Base-by-base conservation (phyloP, 768 basidiomycete species). In the Leccinellum luteum region DNA sequence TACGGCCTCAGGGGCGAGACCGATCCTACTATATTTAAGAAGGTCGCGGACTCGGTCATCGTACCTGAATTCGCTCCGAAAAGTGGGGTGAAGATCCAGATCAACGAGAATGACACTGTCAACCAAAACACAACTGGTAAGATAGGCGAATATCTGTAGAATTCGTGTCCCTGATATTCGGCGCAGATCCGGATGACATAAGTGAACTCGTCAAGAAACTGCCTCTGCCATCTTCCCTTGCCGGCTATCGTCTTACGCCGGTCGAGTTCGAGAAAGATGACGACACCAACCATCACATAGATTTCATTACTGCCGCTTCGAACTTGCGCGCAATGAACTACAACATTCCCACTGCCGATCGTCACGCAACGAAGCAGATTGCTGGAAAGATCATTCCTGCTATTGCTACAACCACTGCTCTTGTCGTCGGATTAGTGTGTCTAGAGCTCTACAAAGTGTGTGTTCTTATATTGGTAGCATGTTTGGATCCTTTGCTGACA, bases 201-300 rank as follows among this genome's bases (percentile, higher is more conserved):
- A 75, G 79, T 7, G 81, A 82, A 17, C 73, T 92, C 53, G 67
- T 83, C 51, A 81, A 85, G 61, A 81, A 87, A 60, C 78, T 99
- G 21, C 97, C 97, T 23, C 73, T 89, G 17, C 96, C 97, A 0
- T 92, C 94, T 3, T 91, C 92, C 17, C 78, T 99, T 43, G 95
- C 89, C 51, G 97, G 97, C n/a, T 99, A 95, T 77, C 89, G 97
- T 54, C 82, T 99, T 49, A 90, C 79, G 52, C 92, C 96, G 3
- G 96, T 95, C 51, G 94, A 97, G 67, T 99, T 99, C 63, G 97
- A 99, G 80, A 99, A 99, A 77, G 97, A 99, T 68, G 96, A 98
- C 66, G 97, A 99, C 69, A 84, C 89, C 51, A 99, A 99, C 75
- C 85, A 91, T 75, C 97, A 99, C 74, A 98, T 99, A 69, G 97